These are phyloP conservation scores for Arachis monticola DNA, from an alignment of 331 rosid genomes.

Conservation along the genomic window DNA sequence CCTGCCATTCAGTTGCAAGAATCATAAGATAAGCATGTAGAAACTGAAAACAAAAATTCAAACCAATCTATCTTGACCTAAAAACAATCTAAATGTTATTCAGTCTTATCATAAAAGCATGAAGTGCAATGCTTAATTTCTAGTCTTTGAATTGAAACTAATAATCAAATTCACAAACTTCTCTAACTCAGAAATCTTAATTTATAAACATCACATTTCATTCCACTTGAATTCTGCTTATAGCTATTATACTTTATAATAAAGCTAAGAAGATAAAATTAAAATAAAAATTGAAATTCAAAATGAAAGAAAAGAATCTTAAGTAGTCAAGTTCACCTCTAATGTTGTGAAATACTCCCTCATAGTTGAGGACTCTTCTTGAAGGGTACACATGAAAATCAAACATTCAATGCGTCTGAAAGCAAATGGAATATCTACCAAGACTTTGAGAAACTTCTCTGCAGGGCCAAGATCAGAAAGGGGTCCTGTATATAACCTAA, in stretches of 20 bases:
- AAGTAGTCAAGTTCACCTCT: constrained; percentile 58
- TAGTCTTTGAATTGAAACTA: neutral
- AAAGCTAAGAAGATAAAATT: neutral
- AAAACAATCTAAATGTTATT: too few relatives aligned
- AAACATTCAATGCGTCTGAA: constrained; percentile 78
- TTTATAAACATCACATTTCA: neutral
- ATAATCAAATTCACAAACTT: neutral
- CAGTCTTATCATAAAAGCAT: neutral
- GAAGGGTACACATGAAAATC: constrained; percentile 59
- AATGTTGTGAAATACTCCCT: constrained; percentile 67
- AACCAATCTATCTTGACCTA: too few relatives aligned
- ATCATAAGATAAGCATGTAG: neutral
- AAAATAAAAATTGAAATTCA: neutral
- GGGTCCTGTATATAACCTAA: constrained; percentile 66
- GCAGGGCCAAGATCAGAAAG: constrained; percentile 73
- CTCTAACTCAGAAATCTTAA: neutral
- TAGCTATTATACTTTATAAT: neutral
- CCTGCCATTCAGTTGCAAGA: constrained; percentile 53
- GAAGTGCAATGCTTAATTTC: neutral
- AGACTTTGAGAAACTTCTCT: constrained; percentile 78
- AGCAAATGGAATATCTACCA: constrained; percentile 79
- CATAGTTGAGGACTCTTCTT: constrained; percentile 60
- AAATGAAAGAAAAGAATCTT: neutral
- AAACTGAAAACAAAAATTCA: too few relatives aligned
- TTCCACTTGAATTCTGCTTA: neutral